phyloP scores from a whole-genome alignment of 2,329 filamentous ascomycete genomes.

The Trichoderma sp. region DNA sequence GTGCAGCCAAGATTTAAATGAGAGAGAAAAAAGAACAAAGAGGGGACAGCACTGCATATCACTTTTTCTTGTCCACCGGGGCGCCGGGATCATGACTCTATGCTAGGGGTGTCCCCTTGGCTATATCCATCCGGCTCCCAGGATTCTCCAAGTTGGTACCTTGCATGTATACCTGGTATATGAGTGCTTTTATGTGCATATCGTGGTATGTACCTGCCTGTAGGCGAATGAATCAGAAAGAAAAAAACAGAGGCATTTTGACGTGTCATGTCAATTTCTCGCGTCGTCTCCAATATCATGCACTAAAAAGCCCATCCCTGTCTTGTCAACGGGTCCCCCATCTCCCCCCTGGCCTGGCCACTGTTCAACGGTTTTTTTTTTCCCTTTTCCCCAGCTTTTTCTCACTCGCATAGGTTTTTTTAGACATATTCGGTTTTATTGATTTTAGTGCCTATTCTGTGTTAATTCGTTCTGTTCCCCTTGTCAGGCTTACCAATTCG shows the following conservation, averaged over 20 bases:
- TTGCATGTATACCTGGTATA: not conserved
- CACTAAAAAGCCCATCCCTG: not conserved
- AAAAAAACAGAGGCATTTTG: not conserved
- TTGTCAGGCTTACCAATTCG: not conserved
- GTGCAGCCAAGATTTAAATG: not conserved
- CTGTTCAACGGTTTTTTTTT: not conserved
- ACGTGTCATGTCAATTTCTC: constrained; percentile 15
- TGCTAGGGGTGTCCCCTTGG: not conserved
- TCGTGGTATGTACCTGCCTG: not conserved
- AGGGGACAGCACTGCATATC: not conserved
- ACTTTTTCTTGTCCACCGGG: not conserved
- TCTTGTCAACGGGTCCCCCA: not conserved
- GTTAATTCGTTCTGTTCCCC: not conserved
- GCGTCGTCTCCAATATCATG: constrained; percentile 5
- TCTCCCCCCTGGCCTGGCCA: not conserved
- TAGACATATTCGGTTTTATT: not conserved
- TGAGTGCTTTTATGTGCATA: not conserved
- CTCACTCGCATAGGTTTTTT: not conserved
- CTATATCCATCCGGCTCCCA: not conserved
- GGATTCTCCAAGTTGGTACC: not conserved
- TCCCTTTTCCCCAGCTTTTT: not conserved
- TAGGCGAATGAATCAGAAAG: not conserved
- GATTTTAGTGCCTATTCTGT: not conserved
- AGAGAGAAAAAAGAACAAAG: not conserved
- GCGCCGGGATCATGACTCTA: not conserved